These are phyloP conservation scores for Fusarium drepaniforme DNA, from an alignment of 2,329 filamentous ascomycete genomes.

Conservation along the genomic window DNA sequence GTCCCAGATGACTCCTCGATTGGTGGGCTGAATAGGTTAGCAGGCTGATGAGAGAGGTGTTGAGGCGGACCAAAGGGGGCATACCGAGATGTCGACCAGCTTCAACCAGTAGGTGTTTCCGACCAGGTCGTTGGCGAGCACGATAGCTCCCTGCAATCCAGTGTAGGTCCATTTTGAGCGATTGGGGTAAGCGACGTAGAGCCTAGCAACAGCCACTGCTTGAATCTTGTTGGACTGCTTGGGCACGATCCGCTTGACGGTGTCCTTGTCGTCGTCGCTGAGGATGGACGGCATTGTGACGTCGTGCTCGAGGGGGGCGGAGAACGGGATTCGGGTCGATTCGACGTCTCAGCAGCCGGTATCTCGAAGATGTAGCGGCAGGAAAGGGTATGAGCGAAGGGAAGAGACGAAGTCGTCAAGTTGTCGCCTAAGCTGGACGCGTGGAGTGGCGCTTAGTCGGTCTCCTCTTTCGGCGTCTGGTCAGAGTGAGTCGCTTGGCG, in stretches of 20 bases:
- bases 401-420: slow-evolving; percentile 22
- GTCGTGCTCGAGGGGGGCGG: slow-evolving; percentile 17
- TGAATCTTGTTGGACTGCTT: slow-evolving; percentile 98
- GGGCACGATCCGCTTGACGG: slow-evolving; percentile 92
- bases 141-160: slow-evolving; percentile 89
- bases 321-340: background rate
- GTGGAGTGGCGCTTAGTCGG: slow-evolving; percentile 41
- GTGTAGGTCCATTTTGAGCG: slow-evolving; percentile 92
- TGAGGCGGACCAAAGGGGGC: slow-evolving; percentile 22
- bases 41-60: slow-evolving; percentile 16
- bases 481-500: slow-evolving; percentile 39
- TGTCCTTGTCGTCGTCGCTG: slow-evolving; percentile 94
- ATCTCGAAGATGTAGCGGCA: background rate
- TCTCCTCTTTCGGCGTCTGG: slow-evolving; percentile 37
- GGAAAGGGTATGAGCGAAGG: slow-evolving; percentile 19
- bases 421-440: slow-evolving; percentile 38
- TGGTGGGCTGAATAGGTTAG: slow-evolving; percentile 68
- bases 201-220: slow-evolving; percentile 90
- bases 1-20: slow-evolving; percentile 92
- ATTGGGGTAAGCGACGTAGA: slow-evolving; percentile 94
- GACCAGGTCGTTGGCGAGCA: slow-evolving; percentile 93
- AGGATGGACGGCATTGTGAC: slow-evolving; percentile 75
- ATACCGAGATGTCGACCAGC: slow-evolving; percentile 93
- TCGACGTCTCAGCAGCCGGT: slow-evolving; percentile 9
- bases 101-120: slow-evolving; percentile 98